phyloP scores from a whole-genome alignment of 495 filamentous ascomycete species.

The Xylaria scruposa region DNA sequence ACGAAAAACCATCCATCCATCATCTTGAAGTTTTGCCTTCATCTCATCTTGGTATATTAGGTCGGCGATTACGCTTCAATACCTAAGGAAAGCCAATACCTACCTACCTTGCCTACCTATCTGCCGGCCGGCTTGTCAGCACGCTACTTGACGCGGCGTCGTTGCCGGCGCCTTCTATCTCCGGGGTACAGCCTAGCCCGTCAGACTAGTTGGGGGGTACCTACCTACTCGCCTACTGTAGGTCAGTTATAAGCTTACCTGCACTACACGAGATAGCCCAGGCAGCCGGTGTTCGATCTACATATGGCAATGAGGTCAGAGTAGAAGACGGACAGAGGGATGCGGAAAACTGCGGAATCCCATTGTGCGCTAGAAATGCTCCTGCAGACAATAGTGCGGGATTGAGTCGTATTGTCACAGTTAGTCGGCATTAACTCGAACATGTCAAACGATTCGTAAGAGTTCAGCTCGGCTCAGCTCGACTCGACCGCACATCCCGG shows the following conservation, averaged over 20 bases:
- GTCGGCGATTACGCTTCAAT: no score
- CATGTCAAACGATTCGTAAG: not conserved
- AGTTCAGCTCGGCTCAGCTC: no score
- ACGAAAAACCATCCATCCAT: not conserved
- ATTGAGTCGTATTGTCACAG: not conserved
- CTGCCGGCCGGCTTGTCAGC: no score
- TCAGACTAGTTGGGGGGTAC: not conserved
- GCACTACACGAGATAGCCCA: not conserved
- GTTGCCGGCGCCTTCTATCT: not conserved
- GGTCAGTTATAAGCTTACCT: not conserved
- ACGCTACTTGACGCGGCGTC: not conserved
- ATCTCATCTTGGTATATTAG: no score
- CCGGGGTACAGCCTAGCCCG: not conserved
- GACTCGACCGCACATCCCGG: not conserved
- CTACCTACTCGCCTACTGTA: no score
- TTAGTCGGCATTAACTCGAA: not conserved
- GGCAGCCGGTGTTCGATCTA: not conserved
- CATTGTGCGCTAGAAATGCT: no score
- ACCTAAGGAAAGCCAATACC: no score
- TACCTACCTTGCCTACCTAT: no score
- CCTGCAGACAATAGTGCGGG: not conserved
- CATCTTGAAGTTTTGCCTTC: no score
- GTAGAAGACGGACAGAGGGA: not conserved
- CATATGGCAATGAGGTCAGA: not conserved
- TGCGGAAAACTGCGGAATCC: not conserved